phyloP scores from a whole-genome alignment of 352 stramenopile species.

The Phytophthora multivora region DNA sequence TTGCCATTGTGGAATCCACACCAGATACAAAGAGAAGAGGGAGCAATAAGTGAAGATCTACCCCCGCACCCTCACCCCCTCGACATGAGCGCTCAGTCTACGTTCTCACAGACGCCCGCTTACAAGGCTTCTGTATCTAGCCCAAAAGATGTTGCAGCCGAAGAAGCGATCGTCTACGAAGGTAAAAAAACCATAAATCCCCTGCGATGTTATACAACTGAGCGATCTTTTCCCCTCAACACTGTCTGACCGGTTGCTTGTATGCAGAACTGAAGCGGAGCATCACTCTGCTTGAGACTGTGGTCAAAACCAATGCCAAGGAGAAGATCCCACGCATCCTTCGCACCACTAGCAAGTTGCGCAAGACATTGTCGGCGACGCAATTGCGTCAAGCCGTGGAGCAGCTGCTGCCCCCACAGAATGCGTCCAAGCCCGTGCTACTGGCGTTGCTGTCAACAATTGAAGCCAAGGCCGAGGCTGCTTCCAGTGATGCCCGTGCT shows the following conservation, averaged over 20 bases:
- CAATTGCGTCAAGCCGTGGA: conserved; percentile 66
- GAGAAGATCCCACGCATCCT: conserved; percentile 85
- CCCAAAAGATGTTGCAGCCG: conserved; percentile 52
- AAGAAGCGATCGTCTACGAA: conserved; percentile 75
- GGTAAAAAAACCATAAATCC: conserved; percentile 28
- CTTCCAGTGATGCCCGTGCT: conserved; percentile 6
- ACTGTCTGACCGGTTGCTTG: conserved; percentile 9
- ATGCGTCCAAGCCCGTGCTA: conserved; percentile 60
- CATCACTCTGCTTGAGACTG: conserved; percentile 68
- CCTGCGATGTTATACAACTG: not conserved
- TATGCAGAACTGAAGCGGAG: conserved; percentile 76
- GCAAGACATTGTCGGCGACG: conserved; percentile 69
- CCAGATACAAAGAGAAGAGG: not conserved
- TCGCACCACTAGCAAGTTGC: conserved; percentile 79
- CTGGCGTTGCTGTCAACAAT: conserved; percentile 59
- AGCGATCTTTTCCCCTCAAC: conserved; percentile 11
- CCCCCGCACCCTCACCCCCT: not conserved
- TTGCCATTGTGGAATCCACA: too few species aligned
- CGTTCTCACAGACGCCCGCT: conserved; percentile 76
- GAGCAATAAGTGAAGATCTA: conserved; percentile 7
- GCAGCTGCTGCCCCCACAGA: conserved; percentile 67
- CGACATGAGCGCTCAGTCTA: conserved; percentile 71
- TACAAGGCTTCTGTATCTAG: conserved; percentile 47
- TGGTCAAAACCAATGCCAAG: conserved; percentile 86
- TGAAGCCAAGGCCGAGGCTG: conserved; percentile 38